Percentiles rank a stretch among this genome's conserved stretches.
phyloP scores from a whole-genome alignment of 1,284 basidiomycete genomes.

The Vanrija sp. region DNA sequence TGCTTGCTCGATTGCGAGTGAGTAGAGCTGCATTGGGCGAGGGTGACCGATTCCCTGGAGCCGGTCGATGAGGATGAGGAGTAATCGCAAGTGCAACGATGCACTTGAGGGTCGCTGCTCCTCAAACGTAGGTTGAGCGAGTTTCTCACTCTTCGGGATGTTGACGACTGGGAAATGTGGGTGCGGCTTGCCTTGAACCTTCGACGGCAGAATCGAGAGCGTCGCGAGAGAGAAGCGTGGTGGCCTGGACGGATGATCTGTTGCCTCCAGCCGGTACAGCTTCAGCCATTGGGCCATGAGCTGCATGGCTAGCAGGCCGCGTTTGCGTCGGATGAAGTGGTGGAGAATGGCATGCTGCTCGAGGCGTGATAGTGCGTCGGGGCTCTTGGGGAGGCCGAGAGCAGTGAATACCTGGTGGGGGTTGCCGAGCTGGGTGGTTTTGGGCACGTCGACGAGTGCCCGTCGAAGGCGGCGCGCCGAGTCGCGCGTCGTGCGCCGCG shows the following conservation, averaged over 20 bases:
- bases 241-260: too few species aligned
- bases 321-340: constrained; percentile 24
- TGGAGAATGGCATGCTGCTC: constrained; percentile 29
- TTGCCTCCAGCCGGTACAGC: too few species aligned
- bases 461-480: not conserved
- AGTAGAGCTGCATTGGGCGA: constrained; percentile 32
- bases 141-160: not conserved
- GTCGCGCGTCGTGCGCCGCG: not conserved
- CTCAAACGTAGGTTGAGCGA: constrained; percentile 15
- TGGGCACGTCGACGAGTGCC: not conserved
- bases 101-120: constrained; percentile 12
- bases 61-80: constrained; percentile 24
- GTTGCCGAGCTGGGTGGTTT: not conserved
- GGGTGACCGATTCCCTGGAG: constrained; percentile 33
- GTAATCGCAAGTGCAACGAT: not conserved
- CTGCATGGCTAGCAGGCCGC: not conserved
- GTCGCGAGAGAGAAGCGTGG: too few species aligned
- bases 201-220: too few species aligned
- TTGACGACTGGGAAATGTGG: too few species aligned
- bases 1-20: constrained; percentile 25
- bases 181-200: too few species aligned
- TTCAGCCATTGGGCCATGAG: not conserved
- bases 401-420: too few species aligned
- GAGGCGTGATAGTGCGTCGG: constrained; percentile 17
- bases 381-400: not conserved